A percentile compares a stretch with the other conserved stretches of the same genome.
These are phyloP conservation scores for Cladosporium sp. DNA, from an alignment of 2,329 filamentous ascomycete species.

Conservation along the genomic window DNA sequence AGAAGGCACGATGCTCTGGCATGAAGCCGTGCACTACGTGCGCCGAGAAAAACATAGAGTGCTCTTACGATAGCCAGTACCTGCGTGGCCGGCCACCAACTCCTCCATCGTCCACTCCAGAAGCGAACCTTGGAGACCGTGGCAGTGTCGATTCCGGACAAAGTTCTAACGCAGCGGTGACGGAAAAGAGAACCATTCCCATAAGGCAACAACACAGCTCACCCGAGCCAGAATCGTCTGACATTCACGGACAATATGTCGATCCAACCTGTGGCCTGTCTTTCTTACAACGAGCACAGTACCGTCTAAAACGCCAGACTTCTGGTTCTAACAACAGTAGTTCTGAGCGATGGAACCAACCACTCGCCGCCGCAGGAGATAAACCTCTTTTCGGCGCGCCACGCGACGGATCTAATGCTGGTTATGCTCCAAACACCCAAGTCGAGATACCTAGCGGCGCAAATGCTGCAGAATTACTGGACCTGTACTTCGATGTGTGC, in stretches of 20 bases:
- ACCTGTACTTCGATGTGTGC: constrained; percentile 57
- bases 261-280: constrained; percentile 50
- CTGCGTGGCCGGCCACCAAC: constrained; percentile 41
- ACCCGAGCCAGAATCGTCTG: constrained; percentile 45
- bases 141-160: neutral
- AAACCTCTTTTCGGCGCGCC: constrained; percentile 41
- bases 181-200: neutral
- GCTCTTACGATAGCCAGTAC: constrained; percentile 47
- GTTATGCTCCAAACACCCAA: neutral
- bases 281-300: constrained; percentile 63
- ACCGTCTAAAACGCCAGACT: constrained; percentile 48
- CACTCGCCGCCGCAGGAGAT: constrained; percentile 49
- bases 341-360: constrained; percentile 29
- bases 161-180: neutral
- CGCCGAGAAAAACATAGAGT: constrained; percentile 27
- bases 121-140: neutral
- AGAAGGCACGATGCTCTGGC: constrained; percentile 35
- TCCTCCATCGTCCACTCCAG: constrained; percentile 28
- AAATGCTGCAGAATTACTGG: constrained; percentile 42
- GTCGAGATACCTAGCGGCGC: constrained; percentile 28
- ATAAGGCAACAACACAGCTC: constrained; percentile 27
- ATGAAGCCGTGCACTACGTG: constrained; percentile 34
- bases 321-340: constrained; percentile 14
- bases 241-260: constrained; percentile 53
- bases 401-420: constrained; percentile 13